Evolutionary conservation across 2,329 filamentous ascomycete species (phyloP), one percentile per base, ranked within the genome.

Genomic region (Didymella exigua): DNA sequence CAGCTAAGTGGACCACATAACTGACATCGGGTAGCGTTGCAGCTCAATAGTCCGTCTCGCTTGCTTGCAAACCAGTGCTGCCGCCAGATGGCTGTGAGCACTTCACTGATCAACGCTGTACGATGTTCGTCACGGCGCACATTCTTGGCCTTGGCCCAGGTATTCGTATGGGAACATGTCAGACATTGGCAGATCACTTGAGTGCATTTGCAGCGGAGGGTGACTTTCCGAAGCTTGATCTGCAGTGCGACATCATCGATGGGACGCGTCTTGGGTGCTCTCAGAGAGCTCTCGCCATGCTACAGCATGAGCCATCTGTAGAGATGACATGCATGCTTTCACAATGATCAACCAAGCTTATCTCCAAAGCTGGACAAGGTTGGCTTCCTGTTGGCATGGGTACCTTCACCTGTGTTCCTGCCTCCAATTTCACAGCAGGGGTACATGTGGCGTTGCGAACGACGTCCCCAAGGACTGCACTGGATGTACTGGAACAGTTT

Each of bases 1-100:
- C 24, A 41, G 38, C 27, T 37, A 49, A 57, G 57, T 60, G 62
- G 60, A 48, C 49, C 56, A 56, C 40, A 48, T 46, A 54, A 62
- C 59, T 61, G 42, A 48, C 37, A 48, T 31, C n/a, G 30, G 37
- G 24, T 37, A 44, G 54, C 26, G 52, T 45, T 26, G 29, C 41
- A 55, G 23, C 11, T 46, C 19, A 9, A 41, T 45, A 51, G 16
- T n/a, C 27, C 13, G 27, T n/a, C 33, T 37, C 41, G 30, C 36
- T 40, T 29, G 36, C 24, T 56, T 14, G 42, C 10, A 11, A n/a
- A 23, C 5, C 26, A 31, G n/a, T 19, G 14, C 10, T 40, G 24
- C 42, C 18, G 18, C 24, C 21, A 11, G 9, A 8, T 27, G n/a
- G 21, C 24, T 48, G 43, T 5, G 21, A 36, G 23, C 24, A 33